Conservation (phyloP, 2,329 filamentous ascomycete species). For the Dendryphion nanum region DNA sequence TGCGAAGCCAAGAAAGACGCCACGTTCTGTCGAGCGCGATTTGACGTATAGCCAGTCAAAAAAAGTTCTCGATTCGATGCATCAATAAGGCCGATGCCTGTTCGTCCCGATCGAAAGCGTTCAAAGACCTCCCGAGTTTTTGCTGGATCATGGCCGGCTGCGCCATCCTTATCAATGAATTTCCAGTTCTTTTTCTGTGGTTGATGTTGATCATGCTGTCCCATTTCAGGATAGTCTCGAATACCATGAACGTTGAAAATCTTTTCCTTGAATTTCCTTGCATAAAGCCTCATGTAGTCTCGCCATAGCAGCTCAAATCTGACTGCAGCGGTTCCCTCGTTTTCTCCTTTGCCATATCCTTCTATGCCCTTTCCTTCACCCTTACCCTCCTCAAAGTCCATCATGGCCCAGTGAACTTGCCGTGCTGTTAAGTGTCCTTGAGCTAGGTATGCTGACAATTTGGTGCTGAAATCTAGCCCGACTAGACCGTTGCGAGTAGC, state of each 20-base stretch:
- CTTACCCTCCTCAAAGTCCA: slow-evolving; percentile 67
- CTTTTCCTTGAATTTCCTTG: slow-evolving; percentile 64
- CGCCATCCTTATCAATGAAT: slow-evolving; percentile 17
- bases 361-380: slow-evolving; percentile 18
- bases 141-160: slow-evolving; percentile 44
- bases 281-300: slow-evolving; percentile 78
- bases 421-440: slow-evolving; percentile 72
- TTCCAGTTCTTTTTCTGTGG: slow-evolving; percentile 36
- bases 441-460: slow-evolving; percentile 70
- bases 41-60: slow-evolving; percentile 75
- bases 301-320: slow-evolving; percentile 73
- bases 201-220: slow-evolving; percentile 38
- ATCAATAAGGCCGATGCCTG: slow-evolving; percentile 75
- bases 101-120: slow-evolving; percentile 65
- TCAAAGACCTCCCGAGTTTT: slow-evolving; percentile 46
- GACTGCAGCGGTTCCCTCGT: slow-evolving; percentile 66
- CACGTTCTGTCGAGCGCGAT: slow-evolving; percentile 73
- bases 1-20: slow-evolving; percentile 73
- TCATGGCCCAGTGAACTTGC: slow-evolving; percentile 68
- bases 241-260: slow-evolving; percentile 69
- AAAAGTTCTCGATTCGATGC: slow-evolving; percentile 72
- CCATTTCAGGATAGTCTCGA: slow-evolving; percentile 41
- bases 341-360: slow-evolving; percentile 70
- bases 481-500: slow-evolving; percentile 69
- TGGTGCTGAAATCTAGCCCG: slow-evolving; percentile 71